phyloP scores from a whole-genome alignment of 2,329 filamentous ascomycete genomes.

The Diaporthe sp. region DNA sequence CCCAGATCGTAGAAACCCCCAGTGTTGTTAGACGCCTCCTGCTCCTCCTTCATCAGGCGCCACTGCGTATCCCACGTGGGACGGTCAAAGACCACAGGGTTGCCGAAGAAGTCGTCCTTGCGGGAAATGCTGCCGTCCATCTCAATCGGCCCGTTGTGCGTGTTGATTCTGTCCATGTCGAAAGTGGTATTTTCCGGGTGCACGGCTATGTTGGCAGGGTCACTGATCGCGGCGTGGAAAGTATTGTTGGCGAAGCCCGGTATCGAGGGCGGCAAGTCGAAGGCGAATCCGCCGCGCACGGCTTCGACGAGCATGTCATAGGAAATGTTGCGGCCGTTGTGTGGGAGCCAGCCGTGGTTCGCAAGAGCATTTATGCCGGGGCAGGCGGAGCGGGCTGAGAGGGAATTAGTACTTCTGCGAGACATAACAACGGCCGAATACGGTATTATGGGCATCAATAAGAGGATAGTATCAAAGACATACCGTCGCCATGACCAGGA shows the following conservation, averaged over 20 bases:
- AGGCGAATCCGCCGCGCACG: constrained; percentile 14
- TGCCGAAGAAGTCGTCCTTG: constrained; percentile 32
- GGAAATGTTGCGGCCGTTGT: constrained; percentile 32
- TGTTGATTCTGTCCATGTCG: constrained; percentile 20
- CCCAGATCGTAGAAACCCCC: constrained; percentile 1
- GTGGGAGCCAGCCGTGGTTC: constrained; percentile 34
- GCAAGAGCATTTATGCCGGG: constrained; percentile 31
- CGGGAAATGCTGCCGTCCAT: constrained; percentile 33
- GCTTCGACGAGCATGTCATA: constrained; percentile 20
- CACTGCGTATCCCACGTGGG: constrained; percentile 26
- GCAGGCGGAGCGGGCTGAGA: constrained; percentile 31
- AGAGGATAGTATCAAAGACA: background rate
- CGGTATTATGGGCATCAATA: background rate
- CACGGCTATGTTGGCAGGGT: constrained; percentile 20
- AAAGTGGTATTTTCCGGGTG: background rate
- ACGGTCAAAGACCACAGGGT: constrained; percentile 1
- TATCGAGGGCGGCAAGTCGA: background rate
- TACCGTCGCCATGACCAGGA: background rate
- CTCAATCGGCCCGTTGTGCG: constrained; percentile 28
- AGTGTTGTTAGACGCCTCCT: background rate
- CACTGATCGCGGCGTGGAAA: constrained; percentile 21
- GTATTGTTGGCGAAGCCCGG: background rate
- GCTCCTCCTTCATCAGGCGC: constrained; percentile 28
- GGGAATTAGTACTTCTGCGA: background rate
- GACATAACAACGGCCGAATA: background rate